phyloP scores from a whole-genome alignment of 2,329 filamentous ascomycete genomes.

The Trichoderma hamatum region DNA sequence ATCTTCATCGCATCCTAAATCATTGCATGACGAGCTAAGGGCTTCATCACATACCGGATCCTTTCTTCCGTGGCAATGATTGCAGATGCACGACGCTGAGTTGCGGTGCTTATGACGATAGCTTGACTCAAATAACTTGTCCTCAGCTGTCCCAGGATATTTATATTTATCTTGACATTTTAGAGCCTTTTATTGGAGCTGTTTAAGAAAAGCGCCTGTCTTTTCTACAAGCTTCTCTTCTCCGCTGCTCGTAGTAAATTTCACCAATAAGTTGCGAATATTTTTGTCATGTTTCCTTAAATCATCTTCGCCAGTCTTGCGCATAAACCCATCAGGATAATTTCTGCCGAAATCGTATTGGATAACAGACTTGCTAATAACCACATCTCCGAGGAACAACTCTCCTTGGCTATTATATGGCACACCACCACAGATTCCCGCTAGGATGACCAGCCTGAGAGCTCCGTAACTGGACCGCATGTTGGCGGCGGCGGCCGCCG shows the following conservation, averaged over 20 bases:
- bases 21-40: neutral
- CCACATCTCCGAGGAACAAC: slow-evolving; percentile 38
- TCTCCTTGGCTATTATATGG: slow-evolving; percentile 32
- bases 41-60: neutral
- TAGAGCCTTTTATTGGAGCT: slow-evolving; percentile 22
- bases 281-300: slow-evolving; percentile 34
- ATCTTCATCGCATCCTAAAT: neutral
- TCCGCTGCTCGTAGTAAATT: slow-evolving; percentile 29
- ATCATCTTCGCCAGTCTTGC: slow-evolving; percentile 35
- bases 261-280: slow-evolving; percentile 35
- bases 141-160: slow-evolving; percentile 35
- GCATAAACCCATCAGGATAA: slow-evolving; percentile 32
- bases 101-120: slow-evolving; percentile 40
- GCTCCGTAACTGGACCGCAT: slow-evolving; percentile 40
- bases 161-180: slow-evolving; percentile 27
- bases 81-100: neutral
- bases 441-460: slow-evolving; percentile 36
- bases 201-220: slow-evolving; percentile 21
- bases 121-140: slow-evolving; percentile 37
- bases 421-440: slow-evolving; percentile 44
- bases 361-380: slow-evolving; percentile 37
- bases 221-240: slow-evolving; percentile 5
- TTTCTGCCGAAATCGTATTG: slow-evolving; percentile 38
- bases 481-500: slow-evolving; percentile 33
- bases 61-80: neutral